Evolutionary conservation across 306 rosid species (phyloP), one percentile per base, ranked within the genome.

Genomic region (Spatholobus suberectus): DNA sequence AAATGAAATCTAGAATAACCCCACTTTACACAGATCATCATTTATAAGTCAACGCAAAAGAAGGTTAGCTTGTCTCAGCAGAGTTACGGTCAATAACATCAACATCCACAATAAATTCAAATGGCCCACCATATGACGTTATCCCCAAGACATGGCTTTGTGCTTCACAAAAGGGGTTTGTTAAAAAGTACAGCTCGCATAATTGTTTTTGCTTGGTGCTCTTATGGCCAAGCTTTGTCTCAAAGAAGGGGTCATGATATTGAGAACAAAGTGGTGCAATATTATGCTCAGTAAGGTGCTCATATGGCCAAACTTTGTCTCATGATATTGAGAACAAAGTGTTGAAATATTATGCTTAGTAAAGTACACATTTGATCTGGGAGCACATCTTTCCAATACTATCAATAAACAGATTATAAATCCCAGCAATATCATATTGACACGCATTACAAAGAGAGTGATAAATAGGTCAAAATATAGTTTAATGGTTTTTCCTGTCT

Each of bases 1-100:
- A 73, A 61, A 57, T 73, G 70, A 78, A 78, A 78, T 79, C 70
- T 21, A 67, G 70, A 86, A 82, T 82, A 82, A 27, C 80, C 78
- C 79, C 72, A 69, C 89, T 83, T 86, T 82, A 74, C 67, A 47
- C 15, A 12, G 79, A 78, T 79, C 67, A 68, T 79, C 58, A 82
- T 74, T 21, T 49, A 73, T 15, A 62, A 70, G 77, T 70, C 81
- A 71, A 79, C 81, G 27, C 71, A 61, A 70, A 76, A 75, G 29
- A n/a, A 44, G 73, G 63, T 70, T 76, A 83, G 70, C 26, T 68
- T 70, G 65, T 75, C 77, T 70, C 51, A 40, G 44, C 23, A 49
- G 3, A 58, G 66, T 61, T 37, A 40, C 5, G 6, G 82, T 74
- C 80, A 81, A 70, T n/a, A 82, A 74, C 85, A 86, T 73, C 75